phyloP scores from a whole-genome alignment of 768 basidiomycete species.

The Rubroboletus satanas region DNA sequence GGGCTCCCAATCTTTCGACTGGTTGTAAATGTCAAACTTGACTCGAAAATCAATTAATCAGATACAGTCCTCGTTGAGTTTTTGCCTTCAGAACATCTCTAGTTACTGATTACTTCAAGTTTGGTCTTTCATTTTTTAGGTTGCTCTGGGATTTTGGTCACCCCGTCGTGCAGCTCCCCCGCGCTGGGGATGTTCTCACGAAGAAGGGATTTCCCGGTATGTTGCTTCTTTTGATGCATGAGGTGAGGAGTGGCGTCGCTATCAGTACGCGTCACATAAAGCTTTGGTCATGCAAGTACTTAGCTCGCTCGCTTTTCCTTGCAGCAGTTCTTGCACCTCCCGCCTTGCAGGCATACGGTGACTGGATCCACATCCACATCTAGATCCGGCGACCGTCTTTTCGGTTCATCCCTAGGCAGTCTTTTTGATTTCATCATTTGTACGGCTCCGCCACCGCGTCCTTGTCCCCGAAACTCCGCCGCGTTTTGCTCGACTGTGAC shows the following conservation, averaged over 20 bases:
- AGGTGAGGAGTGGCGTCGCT: conserved; percentile 12
- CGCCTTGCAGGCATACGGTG: conserved; percentile 22
- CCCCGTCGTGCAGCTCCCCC: conserved; percentile 1
- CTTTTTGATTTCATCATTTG: background rate
- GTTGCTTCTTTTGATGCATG: conserved; percentile 28
- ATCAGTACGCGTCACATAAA: conserved; percentile 22
- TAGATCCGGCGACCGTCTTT: background rate
- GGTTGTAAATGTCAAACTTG: background rate
- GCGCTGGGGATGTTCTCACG: conserved; percentile 15
- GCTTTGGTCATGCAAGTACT: conserved; percentile 1
- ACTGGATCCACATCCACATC: conserved; percentile 10
- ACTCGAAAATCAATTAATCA: background rate
- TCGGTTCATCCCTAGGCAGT: background rate
- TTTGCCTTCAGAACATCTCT: background rate
- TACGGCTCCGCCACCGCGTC: background rate
- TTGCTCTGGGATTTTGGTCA: background rate
- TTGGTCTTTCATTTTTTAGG: background rate
- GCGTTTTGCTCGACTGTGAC: background rate
- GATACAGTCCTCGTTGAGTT: background rate
- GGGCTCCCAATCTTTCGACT: background rate
- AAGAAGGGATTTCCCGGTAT: conserved; percentile 20
- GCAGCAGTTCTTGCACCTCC: conserved; percentile 10
- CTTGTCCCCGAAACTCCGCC: background rate
- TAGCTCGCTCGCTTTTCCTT: conserved; percentile 2
- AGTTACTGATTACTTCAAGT: background rate